Percentiles rank a stretch among this genome's conserved stretches.
phyloP scores from a whole-genome alignment of 106 monocot species.

The Allium fistulosum region DNA sequence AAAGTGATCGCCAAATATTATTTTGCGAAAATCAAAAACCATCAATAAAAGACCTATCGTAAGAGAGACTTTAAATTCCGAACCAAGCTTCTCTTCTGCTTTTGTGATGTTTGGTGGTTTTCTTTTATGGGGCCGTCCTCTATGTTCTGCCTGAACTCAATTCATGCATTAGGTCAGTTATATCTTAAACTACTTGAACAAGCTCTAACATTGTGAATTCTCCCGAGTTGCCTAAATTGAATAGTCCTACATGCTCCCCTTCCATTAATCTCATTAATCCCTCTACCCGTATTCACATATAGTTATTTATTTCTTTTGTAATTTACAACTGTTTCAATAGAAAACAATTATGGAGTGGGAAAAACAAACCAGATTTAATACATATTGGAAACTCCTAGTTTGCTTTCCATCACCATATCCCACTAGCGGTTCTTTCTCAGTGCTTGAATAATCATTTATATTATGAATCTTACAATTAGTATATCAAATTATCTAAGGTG shows the following conservation, averaged over 20 bases:
- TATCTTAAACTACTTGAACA: conserved; percentile 82
- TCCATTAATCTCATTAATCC: conserved; percentile 82
- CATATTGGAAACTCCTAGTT: conserved; percentile 79
- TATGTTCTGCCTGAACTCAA: conserved; percentile 71
- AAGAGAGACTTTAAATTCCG: conserved; percentile 73
- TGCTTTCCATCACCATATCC: conserved; percentile 82
- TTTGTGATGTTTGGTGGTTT: conserved; percentile 66
- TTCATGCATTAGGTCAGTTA: conserved; percentile 75
- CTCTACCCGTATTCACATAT: conserved; percentile 29
- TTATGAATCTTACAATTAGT: neutral
- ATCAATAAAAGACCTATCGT: conserved; percentile 67
- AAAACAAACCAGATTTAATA: conserved; percentile 49
- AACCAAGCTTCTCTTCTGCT: conserved; percentile 68
- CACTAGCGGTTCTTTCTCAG: conserved; percentile 63
- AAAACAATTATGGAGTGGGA: neutral
- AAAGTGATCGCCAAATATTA: conserved; percentile 20
- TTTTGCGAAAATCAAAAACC: conserved; percentile 78
- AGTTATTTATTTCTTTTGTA: neutral
- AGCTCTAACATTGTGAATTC: conserved; percentile 98
- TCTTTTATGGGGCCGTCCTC: conserved; percentile 82
- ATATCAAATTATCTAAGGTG: too few species aligned
- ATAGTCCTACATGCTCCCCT: conserved; percentile 81
- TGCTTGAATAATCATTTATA: conserved; percentile 18
- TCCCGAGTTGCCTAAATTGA: conserved; percentile 94
- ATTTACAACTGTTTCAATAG: neutral